Conservation (phyloP, 306 rosid genomes). For the Trichosanthes truncata region DNA sequence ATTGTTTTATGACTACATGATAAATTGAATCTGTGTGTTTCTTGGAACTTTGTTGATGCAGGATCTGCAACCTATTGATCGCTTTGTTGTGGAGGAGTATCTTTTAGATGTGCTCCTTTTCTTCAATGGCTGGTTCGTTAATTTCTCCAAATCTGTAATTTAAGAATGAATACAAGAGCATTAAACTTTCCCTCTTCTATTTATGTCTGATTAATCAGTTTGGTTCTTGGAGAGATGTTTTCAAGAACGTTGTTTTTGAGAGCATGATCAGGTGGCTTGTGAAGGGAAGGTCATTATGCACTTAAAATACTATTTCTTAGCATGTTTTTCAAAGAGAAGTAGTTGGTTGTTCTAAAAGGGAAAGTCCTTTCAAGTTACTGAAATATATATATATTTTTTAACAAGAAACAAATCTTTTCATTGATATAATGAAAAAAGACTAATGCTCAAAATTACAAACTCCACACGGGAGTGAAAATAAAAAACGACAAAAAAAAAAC, state of each 20-base stretch:
- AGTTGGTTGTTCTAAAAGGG: neutral
- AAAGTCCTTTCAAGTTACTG: neutral
- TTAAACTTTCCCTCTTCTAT: neutral
- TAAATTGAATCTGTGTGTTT: neutral
- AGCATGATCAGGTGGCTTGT: neutral
- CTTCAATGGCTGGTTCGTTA: slow-evolving; percentile 96
- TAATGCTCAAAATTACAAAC: too few relatives aligned
- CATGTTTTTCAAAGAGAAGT: neutral
- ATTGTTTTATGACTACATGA: neutral
- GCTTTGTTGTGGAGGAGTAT: slow-evolving; percentile 92
- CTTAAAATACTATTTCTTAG: neutral
- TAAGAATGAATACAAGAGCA: neutral
- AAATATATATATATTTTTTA: too few relatives aligned
- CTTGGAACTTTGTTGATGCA: slow-evolving; percentile 24
- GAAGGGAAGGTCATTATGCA: neutral
- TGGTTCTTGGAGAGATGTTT: neutral
- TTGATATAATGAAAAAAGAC: too few relatives aligned
- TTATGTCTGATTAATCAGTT: neutral
- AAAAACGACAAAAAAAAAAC: too few relatives aligned
- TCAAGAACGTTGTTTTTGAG: neutral
- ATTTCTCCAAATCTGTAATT: slow-evolving; percentile 6
- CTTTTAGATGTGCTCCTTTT: slow-evolving; percentile 87
- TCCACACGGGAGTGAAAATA: too few relatives aligned
- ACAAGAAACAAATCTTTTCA: too few relatives aligned
- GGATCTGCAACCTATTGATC: slow-evolving; percentile 90